Evolutionary conservation across 2,329 filamentous ascomycete species (phyloP).

Genomic region (Periconia digitata): DNA sequence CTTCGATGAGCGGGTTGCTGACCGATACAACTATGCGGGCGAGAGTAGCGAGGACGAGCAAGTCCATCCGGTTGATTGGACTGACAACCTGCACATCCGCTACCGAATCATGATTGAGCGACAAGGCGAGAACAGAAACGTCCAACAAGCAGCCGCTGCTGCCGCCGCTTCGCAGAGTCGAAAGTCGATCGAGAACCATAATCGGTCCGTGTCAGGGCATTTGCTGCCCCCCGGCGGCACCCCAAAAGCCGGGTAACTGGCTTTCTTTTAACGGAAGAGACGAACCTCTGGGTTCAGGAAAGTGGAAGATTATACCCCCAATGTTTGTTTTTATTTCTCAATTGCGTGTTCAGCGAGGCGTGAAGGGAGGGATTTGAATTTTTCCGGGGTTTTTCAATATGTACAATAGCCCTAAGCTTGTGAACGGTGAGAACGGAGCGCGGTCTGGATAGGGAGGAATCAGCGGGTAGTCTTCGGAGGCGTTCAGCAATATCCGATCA

Average conservation of each 20-base stretch:
- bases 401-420: not conserved
- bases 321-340: constrained; percentile 31
- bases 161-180: constrained; percentile 22
- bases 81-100: constrained; percentile 58
- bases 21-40: constrained; percentile 78
- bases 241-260: constrained; percentile 19
- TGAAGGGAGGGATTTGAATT: not conserved
- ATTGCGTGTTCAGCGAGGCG: constrained; percentile 8
- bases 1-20: constrained; percentile 37
- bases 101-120: constrained; percentile 55
- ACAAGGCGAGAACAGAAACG: constrained; percentile 43
- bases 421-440: not conserved
- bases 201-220: constrained; percentile 39
- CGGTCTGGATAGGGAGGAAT: constrained; percentile 4
- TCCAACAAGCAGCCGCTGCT: constrained; percentile 23
- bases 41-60: constrained; percentile 79
- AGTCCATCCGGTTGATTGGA: constrained; percentile 74
- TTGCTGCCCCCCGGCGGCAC: constrained; percentile 28
- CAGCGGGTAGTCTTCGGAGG: constrained; percentile 6
- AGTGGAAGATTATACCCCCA: constrained; percentile 34
- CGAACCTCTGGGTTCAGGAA: constrained; percentile 15
- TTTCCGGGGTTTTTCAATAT: not conserved
- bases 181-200: constrained; percentile 37
- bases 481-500: no score
- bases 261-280: constrained; percentile 18